These are phyloP conservation scores for Backusella tarrabulga DNA, from an alignment of 192 early-diverging fungal genomes.

Conservation along the genomic window DNA sequence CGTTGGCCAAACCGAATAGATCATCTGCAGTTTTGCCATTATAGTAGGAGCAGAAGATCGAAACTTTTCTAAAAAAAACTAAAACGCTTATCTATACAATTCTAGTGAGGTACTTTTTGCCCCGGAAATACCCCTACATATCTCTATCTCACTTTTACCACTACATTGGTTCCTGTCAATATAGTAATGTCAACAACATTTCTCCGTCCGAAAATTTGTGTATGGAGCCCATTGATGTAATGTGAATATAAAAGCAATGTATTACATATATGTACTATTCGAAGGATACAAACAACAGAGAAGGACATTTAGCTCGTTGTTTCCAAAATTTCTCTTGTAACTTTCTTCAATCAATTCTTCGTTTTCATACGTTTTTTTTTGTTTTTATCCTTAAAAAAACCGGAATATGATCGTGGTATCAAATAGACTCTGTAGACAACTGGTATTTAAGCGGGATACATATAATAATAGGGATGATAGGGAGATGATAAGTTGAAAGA, in stretches of 20 bases:
- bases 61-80: not conserved
- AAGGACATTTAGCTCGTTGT: not conserved
- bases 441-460: not conserved
- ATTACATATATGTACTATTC: no score
- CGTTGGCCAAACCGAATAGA: not conserved
- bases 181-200: not conserved
- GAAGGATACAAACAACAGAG: not conserved
- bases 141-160: not conserved
- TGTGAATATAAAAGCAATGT: not conserved
- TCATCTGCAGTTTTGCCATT: not conserved
- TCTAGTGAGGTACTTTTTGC: not conserved
- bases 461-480: not conserved
- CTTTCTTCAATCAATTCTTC: not conserved
- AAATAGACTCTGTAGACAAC: not conserved
- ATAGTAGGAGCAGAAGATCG: not conserved
- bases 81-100: not conserved
- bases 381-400: not conserved
- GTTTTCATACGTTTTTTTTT: not conserved
- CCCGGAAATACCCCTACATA: not conserved
- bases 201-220: not conserved
- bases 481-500: not conserved
- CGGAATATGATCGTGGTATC: not conserved
- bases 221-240: not conserved
- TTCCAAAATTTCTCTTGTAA: not conserved
- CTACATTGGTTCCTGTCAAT: not conserved